Evolutionary conservation across 441 rosid genomes (phyloP), one percentile per base, ranked within the genome.

Genomic region (Viola pubescens): DNA sequence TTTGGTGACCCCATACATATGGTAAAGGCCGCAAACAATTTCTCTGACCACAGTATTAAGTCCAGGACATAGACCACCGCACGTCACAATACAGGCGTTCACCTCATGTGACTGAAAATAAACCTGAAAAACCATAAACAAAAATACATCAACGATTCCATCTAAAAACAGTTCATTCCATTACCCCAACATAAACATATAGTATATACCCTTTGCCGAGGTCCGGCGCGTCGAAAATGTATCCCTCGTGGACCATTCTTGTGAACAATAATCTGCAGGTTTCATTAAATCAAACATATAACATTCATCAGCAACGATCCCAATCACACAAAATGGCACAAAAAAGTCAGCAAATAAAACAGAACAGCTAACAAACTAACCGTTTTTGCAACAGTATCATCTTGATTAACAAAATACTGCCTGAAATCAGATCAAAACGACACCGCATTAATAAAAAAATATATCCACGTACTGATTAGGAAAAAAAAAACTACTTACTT

Each of bases 31-130:
- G 9, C 85, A 85, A 12, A 88, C 98, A 5, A 91, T 82, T 76
- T 91, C 98, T 74, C 96, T 84, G 65, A 91, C 84, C 66, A 89
- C 95, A 0, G 98, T 91, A 73, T 91, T 91, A 14, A 91, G 86
- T 44, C 97, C 97, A 1, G 97, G 98, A 75, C 96, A 91, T 19
- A 91, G 76, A 14, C 98, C 98, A 0, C 97, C 98, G 26, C 98
- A 91, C 1, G 98, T 91, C 43, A 89, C 98, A 41, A 91, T 89
- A 66, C 96, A 85, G n/a, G 96, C 96, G 47, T 76, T 77, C 53
- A 88, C 95, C 51, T 91, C 94, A 44, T 83, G 92, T 0, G 89
- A 68, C 62, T 86, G 70, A 41, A 86, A 88, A 71, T 82, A 85
- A 34, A 91, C 88, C 97, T 88, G 74, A 37, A 58, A 52, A 71